Conservation (phyloP, 441 rosid species). For the Daphne laureola region DNA sequence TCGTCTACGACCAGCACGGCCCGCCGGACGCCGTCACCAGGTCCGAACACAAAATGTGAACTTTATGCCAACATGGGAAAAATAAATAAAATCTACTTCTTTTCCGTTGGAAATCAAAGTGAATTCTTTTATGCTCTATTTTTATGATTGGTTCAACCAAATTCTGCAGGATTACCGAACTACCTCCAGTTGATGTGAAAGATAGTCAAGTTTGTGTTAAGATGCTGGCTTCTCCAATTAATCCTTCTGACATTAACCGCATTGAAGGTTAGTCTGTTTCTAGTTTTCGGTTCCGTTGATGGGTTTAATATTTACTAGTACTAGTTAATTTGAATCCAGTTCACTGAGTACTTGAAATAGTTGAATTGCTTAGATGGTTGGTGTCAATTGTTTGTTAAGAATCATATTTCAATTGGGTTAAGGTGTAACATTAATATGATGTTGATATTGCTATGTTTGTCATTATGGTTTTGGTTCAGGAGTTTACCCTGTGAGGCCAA, state of each 20-base stretch:
- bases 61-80: neutral
- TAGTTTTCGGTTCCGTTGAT: neutral
- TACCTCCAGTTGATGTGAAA: constrained; percentile 72
- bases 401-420: neutral
- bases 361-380: neutral
- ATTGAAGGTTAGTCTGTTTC: constrained; percentile 58
- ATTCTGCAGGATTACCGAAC: constrained; percentile 43
- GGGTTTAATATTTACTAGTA: neutral
- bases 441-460: neutral
- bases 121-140: too few relatives aligned
- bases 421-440: too few relatives aligned
- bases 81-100: neutral
- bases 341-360: neutral
- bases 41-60: constrained; percentile 17
- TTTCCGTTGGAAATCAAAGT: neutral
- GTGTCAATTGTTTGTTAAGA: neutral
- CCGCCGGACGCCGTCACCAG: constrained; percentile 73
- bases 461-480: constrained; percentile 29
- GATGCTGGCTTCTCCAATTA: constrained; percentile 89
- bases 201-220: constrained; percentile 73
- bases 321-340: neutral
- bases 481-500: constrained; percentile 85
- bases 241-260: constrained; percentile 91
- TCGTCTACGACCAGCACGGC: constrained; percentile 77
- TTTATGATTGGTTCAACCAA: too few relatives aligned